A percentile compares a stretch with the other conserved stretches of the same genome.
Evolutionary conservation across 805 yeast species (phyloP).

Genomic region (Myxozyma neglecta): DNA sequence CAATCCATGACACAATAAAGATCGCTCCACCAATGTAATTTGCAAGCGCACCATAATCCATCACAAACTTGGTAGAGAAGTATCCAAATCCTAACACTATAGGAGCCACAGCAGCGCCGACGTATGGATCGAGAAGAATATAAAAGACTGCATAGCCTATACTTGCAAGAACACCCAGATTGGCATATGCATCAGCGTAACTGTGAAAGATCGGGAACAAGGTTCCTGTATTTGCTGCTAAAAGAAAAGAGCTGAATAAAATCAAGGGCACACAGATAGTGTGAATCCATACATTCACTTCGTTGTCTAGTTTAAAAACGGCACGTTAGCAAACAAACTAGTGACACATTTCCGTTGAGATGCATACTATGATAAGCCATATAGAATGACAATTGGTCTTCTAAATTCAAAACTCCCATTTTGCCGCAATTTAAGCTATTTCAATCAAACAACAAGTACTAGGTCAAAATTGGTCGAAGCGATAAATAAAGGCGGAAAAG

Average conservation of each 20-base stretch:
- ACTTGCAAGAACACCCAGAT: conserved; percentile 51
- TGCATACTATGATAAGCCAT: conserved; percentile 45
- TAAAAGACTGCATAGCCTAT: conserved; percentile 60
- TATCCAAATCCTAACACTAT: conserved; percentile 40
- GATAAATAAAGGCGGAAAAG: neutral
- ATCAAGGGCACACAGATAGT: conserved; percentile 78
- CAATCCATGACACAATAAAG: conserved; percentile 67
- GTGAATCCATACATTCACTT: conserved; percentile 72
- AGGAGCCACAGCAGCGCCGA: conserved; percentile 48
- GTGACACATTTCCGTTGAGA: neutral
- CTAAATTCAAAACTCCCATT: conserved; percentile 41
- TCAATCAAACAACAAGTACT: neutral
- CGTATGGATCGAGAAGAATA: conserved; percentile 52
- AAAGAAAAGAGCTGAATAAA: conserved; percentile 53
- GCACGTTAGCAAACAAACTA: neutral
- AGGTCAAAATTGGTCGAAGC: neutral
- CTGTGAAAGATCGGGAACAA: conserved; percentile 1
- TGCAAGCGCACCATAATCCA: conserved; percentile 38
- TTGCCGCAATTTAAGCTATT: neutral
- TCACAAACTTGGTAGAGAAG: conserved; percentile 35
- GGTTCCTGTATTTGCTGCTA: conserved; percentile 38
- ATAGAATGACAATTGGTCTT: conserved; percentile 62
- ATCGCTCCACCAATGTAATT: conserved; percentile 41
- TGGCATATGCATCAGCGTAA: conserved; percentile 36
- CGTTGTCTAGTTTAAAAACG: conserved; percentile 40